Percentiles rank a stretch among this genome's conserved stretches.
phyloP scores from a whole-genome alignment of 2,329 filamentous ascomycete species.

The Beauveria medogensis region DNA sequence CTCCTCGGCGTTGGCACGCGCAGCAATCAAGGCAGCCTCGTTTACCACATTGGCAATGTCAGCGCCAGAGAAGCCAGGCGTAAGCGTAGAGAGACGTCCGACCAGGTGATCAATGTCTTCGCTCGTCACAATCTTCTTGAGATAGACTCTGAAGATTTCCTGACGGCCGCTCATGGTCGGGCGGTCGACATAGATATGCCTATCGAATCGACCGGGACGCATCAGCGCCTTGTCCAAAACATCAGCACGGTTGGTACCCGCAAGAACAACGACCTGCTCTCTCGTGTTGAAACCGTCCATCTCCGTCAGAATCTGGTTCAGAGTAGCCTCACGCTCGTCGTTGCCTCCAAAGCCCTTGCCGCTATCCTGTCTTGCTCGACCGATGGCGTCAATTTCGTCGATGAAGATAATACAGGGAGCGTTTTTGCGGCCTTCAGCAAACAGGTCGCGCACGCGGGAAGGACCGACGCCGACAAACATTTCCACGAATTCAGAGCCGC shows the following conservation, averaged over 20 bases:
- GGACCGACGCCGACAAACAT: conserved; percentile 99
- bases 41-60: conserved; percentile 99
- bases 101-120: conserved; percentile 84
- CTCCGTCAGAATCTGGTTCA: conserved; percentile 97
- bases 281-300: conserved; percentile 99
- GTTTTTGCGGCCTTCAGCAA: conserved; percentile 89
- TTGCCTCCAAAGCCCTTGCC: conserved; percentile 72
- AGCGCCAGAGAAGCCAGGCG: conserved; percentile 92
- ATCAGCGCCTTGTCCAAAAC: conserved; percentile 92
- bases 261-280: conserved; percentile 92
- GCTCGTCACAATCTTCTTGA: conserved; percentile 88
- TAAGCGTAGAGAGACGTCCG: conserved; percentile 83
- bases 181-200: conserved; percentile 89
- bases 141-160: conserved; percentile 91
- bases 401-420: conserved; percentile 99
- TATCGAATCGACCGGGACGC: conserved; percentile 92
- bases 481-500: conserved; percentile 97
- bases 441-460: conserved; percentile 88
- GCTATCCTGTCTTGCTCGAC: conserved; percentile 76
- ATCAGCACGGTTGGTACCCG: conserved; percentile 92
- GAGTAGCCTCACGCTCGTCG: conserved; percentile 90
- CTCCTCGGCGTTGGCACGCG: conserved; percentile 68
- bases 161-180: conserved; percentile 95
- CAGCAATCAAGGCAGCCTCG: conserved; percentile 90
- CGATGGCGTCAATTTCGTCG: conserved; percentile 97